Evolutionary conservation across 306 rosid genomes (phyloP).

Genomic region (Vigna radiata): DNA sequence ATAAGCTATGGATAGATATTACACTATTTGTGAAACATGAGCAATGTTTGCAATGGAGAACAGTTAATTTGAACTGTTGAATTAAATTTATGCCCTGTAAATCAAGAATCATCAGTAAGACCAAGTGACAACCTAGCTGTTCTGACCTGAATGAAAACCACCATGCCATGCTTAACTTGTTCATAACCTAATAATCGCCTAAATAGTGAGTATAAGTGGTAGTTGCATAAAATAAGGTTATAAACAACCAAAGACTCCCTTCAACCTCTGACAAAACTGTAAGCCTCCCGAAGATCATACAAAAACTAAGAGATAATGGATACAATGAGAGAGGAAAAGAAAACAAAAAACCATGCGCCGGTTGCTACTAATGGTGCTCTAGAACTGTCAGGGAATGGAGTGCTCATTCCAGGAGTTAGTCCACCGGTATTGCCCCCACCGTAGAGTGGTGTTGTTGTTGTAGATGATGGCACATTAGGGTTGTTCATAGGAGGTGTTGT

Average conservation of each 20-base stretch:
- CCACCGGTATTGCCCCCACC: conserved; percentile 49
- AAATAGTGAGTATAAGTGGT: conserved; percentile 27
- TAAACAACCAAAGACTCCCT: conserved; percentile 45
- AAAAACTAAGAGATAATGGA: conserved; percentile 37
- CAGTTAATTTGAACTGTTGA: conserved; percentile 42
- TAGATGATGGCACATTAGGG: conserved; percentile 54
- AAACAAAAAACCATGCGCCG: conserved; percentile 31
- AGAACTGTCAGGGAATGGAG: conserved; percentile 58
- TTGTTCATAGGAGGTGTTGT: conserved; percentile 51
- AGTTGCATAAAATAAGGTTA: conserved; percentile 40
- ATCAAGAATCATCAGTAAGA: conserved; percentile 36
- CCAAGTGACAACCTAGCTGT: conserved; percentile 37
- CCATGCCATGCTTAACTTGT: conserved; percentile 44
- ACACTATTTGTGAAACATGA: conserved; percentile 22
- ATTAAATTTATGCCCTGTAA: conserved; percentile 48
- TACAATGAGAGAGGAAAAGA: conserved; percentile 39
- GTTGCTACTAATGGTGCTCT: conserved; percentile 45
- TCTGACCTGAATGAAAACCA: conserved; percentile 31
- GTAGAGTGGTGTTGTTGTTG: conserved; percentile 51
- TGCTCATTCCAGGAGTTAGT: conserved; percentile 54
- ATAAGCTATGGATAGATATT: conserved; percentile 38
- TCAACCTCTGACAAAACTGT: conserved; percentile 77
- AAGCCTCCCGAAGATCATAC: conserved; percentile 51
- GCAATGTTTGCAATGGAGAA: conserved; percentile 7
- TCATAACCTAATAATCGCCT: conserved; percentile 44